These are phyloP conservation scores for Soucietia sequanensis DNA, from an alignment of 805 yeast genomes.

Conservation along the genomic window DNA sequence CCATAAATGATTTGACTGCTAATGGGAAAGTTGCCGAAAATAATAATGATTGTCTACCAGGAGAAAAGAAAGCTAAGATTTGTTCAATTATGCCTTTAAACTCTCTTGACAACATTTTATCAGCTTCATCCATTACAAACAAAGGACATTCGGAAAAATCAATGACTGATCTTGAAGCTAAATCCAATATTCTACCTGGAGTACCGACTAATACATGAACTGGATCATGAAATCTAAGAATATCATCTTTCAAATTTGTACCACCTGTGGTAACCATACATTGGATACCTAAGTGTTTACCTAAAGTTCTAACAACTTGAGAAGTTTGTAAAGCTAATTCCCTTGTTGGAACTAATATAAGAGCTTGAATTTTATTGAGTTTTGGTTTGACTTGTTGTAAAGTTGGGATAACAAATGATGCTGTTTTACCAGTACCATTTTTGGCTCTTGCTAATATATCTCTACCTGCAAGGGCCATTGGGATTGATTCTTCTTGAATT, in stretches of 20 bases:
- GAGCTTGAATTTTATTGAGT: slow-evolving; percentile 80
- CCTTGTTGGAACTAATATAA: slow-evolving; percentile 95
- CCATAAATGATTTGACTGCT: slow-evolving; percentile 90
- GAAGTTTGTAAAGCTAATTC: slow-evolving; percentile 97
- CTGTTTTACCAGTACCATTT: slow-evolving; percentile 98
- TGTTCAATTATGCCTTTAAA: slow-evolving; percentile 86
- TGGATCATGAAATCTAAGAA: slow-evolving; percentile 85
- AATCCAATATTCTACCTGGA: slow-evolving; percentile 94
- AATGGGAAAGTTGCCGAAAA: slow-evolving; percentile 97
- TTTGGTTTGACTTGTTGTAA: slow-evolving; percentile 87
- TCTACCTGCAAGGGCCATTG: slow-evolving; percentile 91
- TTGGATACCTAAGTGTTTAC: slow-evolving; percentile 87
- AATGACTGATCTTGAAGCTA: slow-evolving; percentile 84
- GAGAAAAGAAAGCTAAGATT: slow-evolving; percentile 77
- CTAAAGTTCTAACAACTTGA: slow-evolving; percentile 93
- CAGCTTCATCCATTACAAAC: slow-evolving; percentile 98
- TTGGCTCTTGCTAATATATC: slow-evolving; percentile 97
- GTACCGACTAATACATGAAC: slow-evolving; percentile 96
- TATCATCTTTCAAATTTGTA: slow-evolving; percentile 90
- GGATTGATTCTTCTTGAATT: slow-evolving; percentile 95
- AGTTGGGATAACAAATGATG: slow-evolving; percentile 93
- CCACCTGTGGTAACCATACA: slow-evolving; percentile 99
- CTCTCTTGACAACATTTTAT: slow-evolving; percentile 90
- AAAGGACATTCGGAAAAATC: slow-evolving; percentile 83
- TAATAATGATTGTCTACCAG: slow-evolving; percentile 68